Base-by-base conservation (phyloP, 2,329 filamentous ascomycete species). In the Phoma herbarum region DNA sequence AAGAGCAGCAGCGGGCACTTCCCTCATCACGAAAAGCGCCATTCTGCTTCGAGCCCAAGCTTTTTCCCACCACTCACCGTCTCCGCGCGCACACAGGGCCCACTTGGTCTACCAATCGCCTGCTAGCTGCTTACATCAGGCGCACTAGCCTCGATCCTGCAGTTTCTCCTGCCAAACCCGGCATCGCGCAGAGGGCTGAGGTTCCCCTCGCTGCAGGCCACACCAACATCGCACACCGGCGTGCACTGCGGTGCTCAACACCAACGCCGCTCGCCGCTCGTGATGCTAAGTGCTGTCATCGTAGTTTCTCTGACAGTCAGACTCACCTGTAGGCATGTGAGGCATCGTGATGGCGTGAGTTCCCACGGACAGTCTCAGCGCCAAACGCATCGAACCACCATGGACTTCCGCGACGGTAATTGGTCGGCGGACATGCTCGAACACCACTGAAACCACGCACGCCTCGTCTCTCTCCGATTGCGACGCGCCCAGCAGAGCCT, bases 361-460 rank as follows among this genome's bases (percentile, higher is more conserved):
- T 33, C 18, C 52, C 41, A 45, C 57, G 50, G 59, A 58, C 64
- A 62, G 64, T 65, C 63, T 64, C 65, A 69, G 63, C 64, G 66
- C 66, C 62, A 66, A 66, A 65, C 58, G 41, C 41, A 63, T 72
- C 67, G 69, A 63, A 66, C 69, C 63, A 71, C 63, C 42, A 18
- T 42, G 23, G 39, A 45, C 51, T 50, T 53, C 33, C 57, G n/a
- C 50, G 35, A 42, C 49, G 57, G 61, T 76, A 70, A 75, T 76
- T 75, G 63, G 74, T 56, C 61, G 41, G 52, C 62, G 54, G 35
- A 55, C 61, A 63, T 61, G 57, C 67, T 75, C 68, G 61, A 66
- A 76, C 72, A 66, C 68, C 65, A 57, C 67, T 75, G 74, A 76
- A 74, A 76, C 75, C 64, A 60, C 54, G 22, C 59, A 64, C 66